These are phyloP conservation scores for Colletotrichum karsti DNA, from an alignment of 2,329 filamentous ascomycete genomes.

Conservation along the genomic window DNA sequence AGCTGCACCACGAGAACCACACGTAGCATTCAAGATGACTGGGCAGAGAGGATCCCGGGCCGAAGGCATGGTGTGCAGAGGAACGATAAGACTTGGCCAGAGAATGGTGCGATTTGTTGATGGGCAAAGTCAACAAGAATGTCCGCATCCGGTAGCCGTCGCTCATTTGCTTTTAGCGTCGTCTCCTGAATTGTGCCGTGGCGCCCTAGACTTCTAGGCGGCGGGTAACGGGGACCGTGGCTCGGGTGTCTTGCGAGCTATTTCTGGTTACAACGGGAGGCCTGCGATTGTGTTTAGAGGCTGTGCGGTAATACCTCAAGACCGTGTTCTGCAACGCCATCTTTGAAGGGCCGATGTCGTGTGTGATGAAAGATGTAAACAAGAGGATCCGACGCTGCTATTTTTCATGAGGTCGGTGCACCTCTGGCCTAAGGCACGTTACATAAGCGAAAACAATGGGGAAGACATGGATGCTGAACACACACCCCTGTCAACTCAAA, in stretches of 20 bases:
- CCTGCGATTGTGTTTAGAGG: not conserved
- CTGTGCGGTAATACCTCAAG: not conserved
- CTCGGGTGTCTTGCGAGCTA: not conserved
- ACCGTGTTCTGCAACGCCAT: not conserved
- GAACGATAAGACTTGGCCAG: not conserved
- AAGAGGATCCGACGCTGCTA: not conserved
- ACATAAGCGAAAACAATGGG: no score
- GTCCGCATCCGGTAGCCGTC: conserved; percentile 10
- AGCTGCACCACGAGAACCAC: not conserved
- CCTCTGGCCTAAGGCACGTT: no score
- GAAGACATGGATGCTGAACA: no score
- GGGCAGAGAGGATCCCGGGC: conserved; percentile 1
- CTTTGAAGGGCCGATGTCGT: conserved; percentile 4
- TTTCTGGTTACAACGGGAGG: conserved; percentile 1
- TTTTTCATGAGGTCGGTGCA: not conserved
- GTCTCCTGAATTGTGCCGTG: conserved; percentile 2
- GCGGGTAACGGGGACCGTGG: not conserved
- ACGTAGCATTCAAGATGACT: not conserved
- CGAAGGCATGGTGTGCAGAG: not conserved
- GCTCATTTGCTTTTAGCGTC: not conserved
- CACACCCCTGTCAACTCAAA: not conserved
- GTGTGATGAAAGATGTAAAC: not conserved
- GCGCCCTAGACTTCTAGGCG: not conserved
- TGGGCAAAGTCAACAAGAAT: not conserved
- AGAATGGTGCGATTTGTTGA: not conserved